Evolutionary conservation across 2,329 filamentous ascomycete species (phyloP), one percentile per base, ranked within the genome.

Genomic region (Monilinia polystroma): DNA sequence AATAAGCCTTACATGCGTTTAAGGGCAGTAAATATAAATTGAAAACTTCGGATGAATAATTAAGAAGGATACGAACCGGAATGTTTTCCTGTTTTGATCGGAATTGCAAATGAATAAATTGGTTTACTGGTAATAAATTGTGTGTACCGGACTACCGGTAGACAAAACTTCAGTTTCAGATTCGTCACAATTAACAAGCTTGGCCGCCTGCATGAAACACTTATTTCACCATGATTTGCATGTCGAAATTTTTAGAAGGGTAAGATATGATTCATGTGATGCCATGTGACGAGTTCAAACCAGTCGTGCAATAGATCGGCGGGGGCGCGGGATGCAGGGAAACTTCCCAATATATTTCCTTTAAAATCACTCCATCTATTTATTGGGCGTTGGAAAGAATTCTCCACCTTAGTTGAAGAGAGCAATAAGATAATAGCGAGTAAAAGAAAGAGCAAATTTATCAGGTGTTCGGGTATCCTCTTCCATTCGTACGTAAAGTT

Each of bases 281-380:
- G 45, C 47, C 20, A 35, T 49, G 43, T 23, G 29, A 51, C 20
- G 51, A 51, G 45, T 29, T 51, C 32, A 60, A 29, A 38, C 57
- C 8, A 16, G 35, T n/a, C n/a, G 11, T 23, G 29, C 45, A 51
- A 49, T 11, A 14, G 23, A 23, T 51, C 16, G 38, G 51, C 45
- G 45, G 57, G 43, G 49, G 18, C 29, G 58, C 14, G 47, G 29
- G 32, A 51, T 51, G 58, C 47, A 62, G 58, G 58, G 58, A 62
- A 51, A 62, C 58, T 62, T 62, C 58, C 58, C 45, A 51, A 4
- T 20, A 51, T 35, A 8, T 51, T 26, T 18, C 35, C 32, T n/a
- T 16, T 12, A 45, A 23, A 58, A n/a, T 14, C 20, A 12, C 45
- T 35, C 14, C 16, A 12, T n/a, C 57, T 47, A 16, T 16, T 12